These are phyloP conservation scores for Fragaria ananassa DNA, from an alignment of 306 rosid species.

Conservation along the genomic window DNA sequence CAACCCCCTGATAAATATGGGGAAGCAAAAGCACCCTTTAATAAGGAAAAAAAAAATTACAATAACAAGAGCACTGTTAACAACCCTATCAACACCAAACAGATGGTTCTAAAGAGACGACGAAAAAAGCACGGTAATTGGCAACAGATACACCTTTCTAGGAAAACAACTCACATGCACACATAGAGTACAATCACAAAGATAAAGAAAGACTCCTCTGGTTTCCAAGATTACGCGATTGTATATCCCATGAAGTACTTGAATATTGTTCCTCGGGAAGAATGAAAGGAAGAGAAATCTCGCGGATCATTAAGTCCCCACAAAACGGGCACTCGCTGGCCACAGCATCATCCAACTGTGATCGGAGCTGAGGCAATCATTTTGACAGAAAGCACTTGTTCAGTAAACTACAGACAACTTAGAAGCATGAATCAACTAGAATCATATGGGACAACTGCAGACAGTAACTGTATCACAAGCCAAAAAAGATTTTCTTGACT, in stretches of 20 bases:
- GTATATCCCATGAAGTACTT: conserved; percentile 79
- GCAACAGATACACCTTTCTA: background rate
- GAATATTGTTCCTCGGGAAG: conserved; percentile 62
- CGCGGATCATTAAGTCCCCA: conserved; percentile 87
- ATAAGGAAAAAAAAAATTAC: background rate
- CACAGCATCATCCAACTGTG: conserved; percentile 88
- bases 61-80: background rate
- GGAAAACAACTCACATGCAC: background rate
- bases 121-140: background rate
- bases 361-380: conserved; percentile 63
- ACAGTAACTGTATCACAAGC: background rate
- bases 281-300: conserved; percentile 79
- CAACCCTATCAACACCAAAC: background rate
- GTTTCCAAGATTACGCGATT: conserved; percentile 52
- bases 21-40: background rate
- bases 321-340: conserved; percentile 98
- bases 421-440: background rate
- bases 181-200: conserved; percentile 31
- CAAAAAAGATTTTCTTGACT: background rate
- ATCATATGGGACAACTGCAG: background rate
- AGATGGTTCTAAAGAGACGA: background rate
- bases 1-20: background rate
- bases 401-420: conserved; percentile 2
- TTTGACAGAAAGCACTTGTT: conserved; percentile 10
- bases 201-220: conserved; percentile 67